Evolutionary conservation across 1,139 yeast genomes (phyloP).

Genomic region (Tardiomyces digboiensis): DNA sequence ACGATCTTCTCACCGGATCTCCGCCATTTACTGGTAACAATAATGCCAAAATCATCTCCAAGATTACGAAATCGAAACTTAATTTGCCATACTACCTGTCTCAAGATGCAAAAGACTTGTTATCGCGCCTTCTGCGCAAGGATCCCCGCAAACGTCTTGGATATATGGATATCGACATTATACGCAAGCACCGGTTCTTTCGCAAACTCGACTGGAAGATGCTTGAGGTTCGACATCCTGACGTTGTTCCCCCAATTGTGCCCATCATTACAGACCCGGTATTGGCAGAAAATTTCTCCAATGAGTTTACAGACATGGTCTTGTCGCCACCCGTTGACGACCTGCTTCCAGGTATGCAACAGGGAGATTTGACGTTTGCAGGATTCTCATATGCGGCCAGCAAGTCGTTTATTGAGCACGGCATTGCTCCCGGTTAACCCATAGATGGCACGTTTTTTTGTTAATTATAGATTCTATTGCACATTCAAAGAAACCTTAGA

Average conservation of each 20-base stretch:
- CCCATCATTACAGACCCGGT: slow-evolving; percentile 82
- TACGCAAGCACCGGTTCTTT: slow-evolving; percentile 70
- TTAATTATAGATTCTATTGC: no score
- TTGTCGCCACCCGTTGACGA: slow-evolving; percentile 7
- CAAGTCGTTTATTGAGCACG: slow-evolving; percentile 16
- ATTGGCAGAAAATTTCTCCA: slow-evolving; percentile 86
- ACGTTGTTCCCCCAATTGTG: slow-evolving; percentile 64
- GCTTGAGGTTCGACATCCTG: slow-evolving; percentile 37
- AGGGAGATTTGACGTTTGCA: neutral
- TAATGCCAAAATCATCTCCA: slow-evolving; percentile 72
- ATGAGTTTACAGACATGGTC: slow-evolving; percentile 75
- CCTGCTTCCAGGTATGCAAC: neutral
- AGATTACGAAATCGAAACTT: slow-evolving; percentile 60
- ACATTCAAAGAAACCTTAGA: no score
- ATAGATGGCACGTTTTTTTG: no score
- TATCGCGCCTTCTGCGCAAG: slow-evolving; percentile 62
- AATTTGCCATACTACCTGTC: slow-evolving; percentile 77
- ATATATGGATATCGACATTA: slow-evolving; percentile 50
- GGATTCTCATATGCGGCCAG: slow-evolving; percentile 23
- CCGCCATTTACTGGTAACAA: slow-evolving; percentile 95
- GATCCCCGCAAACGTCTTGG: slow-evolving; percentile 71
- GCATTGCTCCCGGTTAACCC: no score
- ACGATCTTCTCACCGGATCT: slow-evolving; percentile 78
- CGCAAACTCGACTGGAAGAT: slow-evolving; percentile 70
- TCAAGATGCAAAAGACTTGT: slow-evolving; percentile 74